phyloP scores from a whole-genome alignment of 306 rosid species.

The Inga oerstediana region DNA sequence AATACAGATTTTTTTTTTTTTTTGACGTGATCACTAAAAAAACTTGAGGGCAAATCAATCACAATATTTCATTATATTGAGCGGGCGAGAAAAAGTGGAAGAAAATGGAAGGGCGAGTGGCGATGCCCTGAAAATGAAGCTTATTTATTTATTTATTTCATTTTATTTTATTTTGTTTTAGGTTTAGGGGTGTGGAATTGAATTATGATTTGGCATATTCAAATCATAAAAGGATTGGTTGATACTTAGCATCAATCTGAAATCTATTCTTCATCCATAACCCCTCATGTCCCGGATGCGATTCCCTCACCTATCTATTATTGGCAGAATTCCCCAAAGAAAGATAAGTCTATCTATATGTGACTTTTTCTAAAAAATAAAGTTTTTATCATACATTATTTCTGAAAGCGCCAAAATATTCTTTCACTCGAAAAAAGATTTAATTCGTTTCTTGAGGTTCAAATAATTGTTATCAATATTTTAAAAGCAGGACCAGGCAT shows the following conservation, averaged over 20 bases:
- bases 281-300: background rate
- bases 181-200: background rate
- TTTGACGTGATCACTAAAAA: background rate
- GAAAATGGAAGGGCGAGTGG: background rate
- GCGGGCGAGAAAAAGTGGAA: background rate
- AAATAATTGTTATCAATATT: background rate
- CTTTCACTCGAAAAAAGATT: background rate
- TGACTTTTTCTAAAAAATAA: background rate
- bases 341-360: background rate
- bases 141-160: background rate
- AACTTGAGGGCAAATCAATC: background rate
- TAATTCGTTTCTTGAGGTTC: background rate
- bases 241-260: background rate
- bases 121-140: background rate
- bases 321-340: background rate
- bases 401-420: background rate
- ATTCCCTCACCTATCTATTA: background rate
- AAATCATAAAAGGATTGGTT: background rate
- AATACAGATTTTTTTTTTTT: background rate
- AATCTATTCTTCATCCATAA: background rate
- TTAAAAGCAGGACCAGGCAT: too few relatives aligned
- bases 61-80: background rate
- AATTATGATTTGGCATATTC: slow-evolving; percentile 2
- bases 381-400: background rate
- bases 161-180: background rate